These are phyloP conservation scores for Sugiyamaella smithiae DNA, from an alignment of 805 yeast genomes.

Conservation along the genomic window DNA sequence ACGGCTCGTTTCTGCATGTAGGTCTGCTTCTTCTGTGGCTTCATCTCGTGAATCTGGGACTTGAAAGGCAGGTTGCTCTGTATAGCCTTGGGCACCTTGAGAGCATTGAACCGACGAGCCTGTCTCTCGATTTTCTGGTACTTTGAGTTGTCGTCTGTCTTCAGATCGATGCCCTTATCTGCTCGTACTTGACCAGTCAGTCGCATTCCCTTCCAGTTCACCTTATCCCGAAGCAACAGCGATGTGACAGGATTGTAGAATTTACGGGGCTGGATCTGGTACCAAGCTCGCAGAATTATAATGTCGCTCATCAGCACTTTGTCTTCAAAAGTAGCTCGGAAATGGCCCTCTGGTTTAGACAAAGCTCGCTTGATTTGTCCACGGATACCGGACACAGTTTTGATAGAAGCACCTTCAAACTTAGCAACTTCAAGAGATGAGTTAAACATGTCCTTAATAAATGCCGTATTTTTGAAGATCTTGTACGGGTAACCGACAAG, in stretches of 20 bases:
- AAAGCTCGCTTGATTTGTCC: slow-evolving; percentile 97
- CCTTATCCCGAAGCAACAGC: slow-evolving; percentile 67
- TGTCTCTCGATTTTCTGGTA: slow-evolving; percentile 75
- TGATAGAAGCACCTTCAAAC: slow-evolving; percentile 95
- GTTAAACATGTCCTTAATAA: slow-evolving; percentile 93
- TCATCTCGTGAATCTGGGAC: slow-evolving; percentile 85
- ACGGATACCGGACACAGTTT: slow-evolving; percentile 94
- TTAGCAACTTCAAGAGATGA: slow-evolving; percentile 93
- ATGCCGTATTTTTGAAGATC: slow-evolving; percentile 93
- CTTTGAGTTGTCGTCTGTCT: slow-evolving; percentile 49
- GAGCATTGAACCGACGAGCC: slow-evolving; percentile 81
- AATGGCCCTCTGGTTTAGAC: slow-evolving; percentile 91
- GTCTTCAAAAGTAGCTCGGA: slow-evolving; percentile 96
- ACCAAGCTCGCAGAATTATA: slow-evolving; percentile 91
- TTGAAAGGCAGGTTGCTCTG: slow-evolving; percentile 82
- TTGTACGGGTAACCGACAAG: slow-evolving; percentile 93
- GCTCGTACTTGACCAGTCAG: slow-evolving; percentile 92
- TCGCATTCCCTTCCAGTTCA: slow-evolving; percentile 95
- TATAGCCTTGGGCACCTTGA: slow-evolving; percentile 78
- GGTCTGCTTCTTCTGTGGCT: slow-evolving; percentile 73
- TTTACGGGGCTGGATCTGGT: slow-evolving; percentile 84
- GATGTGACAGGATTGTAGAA: slow-evolving; percentile 97
- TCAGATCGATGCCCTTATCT: slow-evolving; percentile 62
- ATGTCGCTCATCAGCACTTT: slow-evolving; percentile 82
- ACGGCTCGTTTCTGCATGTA: slow-evolving; percentile 91